These are phyloP conservation scores for Microcos paniculata DNA, from an alignment of 345 rosid genomes.

Conservation along the genomic window DNA sequence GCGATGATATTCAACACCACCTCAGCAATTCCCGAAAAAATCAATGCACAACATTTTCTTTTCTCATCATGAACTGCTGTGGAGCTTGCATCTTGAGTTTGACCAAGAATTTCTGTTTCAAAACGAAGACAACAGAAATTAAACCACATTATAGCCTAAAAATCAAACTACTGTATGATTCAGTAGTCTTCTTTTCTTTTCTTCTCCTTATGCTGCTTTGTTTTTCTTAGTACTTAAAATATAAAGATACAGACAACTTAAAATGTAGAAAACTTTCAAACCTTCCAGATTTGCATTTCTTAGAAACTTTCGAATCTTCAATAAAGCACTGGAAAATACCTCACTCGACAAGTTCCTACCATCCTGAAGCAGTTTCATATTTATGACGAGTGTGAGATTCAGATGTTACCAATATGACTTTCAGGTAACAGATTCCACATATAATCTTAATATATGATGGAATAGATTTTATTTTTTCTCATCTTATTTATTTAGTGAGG, in stretches of 20 bases:
- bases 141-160: not conserved
- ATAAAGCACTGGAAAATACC: conserved; percentile 53
- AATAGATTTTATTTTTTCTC: not conserved
- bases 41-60: conserved; percentile 46
- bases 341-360: conserved; percentile 48
- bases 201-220: too few relatives aligned
- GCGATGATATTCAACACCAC: conserved; percentile 59
- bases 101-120: conserved; percentile 61
- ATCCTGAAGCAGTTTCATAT: conserved; percentile 40
- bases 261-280: conserved; percentile 24
- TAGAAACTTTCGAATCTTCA: conserved; percentile 52
- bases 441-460: not conserved
- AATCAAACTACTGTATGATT: not conserved
- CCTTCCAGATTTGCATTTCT: conserved; percentile 58
- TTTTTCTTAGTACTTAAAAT: not conserved
- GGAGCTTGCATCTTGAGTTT: conserved; percentile 44
- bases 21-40: conserved; percentile 58
- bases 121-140: conserved; percentile 32
- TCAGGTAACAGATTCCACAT: not conserved
- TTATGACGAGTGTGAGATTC: conserved; percentile 13
- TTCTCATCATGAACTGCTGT: conserved; percentile 52
- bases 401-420: not conserved
- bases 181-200: not conserved
- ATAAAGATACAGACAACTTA: conserved; percentile 12
- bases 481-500: conserved; percentile 8